Percentiles rank a stretch among this genome's conserved stretches.
These are phyloP conservation scores for Penicillium samsonianum DNA, from an alignment of 495 filamentous ascomycete genomes.

Conservation along the genomic window DNA sequence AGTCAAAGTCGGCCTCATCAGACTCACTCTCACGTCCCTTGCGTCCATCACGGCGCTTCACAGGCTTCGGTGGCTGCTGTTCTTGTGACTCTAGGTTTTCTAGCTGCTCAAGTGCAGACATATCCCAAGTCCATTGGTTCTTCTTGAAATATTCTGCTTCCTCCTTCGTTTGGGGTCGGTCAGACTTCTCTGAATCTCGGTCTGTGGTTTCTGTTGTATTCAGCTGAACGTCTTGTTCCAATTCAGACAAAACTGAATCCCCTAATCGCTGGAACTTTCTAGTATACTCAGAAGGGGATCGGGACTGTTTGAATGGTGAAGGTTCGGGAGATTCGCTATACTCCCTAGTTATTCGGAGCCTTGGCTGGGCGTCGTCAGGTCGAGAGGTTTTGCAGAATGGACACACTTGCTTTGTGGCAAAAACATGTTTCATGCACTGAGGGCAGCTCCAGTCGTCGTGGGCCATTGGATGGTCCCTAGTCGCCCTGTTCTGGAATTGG, in stretches of 20 bases:
- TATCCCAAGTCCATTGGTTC: slow-evolving; percentile 41
- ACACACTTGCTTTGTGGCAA: slow-evolving; percentile 27
- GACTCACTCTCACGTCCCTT: slow-evolving; percentile 25
- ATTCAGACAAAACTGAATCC: slow-evolving; percentile 17
- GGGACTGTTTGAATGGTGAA: neutral
- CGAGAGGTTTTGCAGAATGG: slow-evolving; percentile 34
- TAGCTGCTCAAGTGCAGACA: slow-evolving; percentile 32
- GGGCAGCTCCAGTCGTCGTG: slow-evolving; percentile 39
- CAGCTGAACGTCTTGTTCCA: slow-evolving; percentile 1
- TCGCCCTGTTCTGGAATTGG: neutral
- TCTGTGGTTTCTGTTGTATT: slow-evolving; percentile 2
- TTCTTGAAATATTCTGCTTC: slow-evolving; percentile 14
- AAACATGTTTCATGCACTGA: slow-evolving; percentile 28
- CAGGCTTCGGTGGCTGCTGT: slow-evolving; percentile 16
- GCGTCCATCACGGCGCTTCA: slow-evolving; percentile 31
- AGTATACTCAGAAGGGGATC: slow-evolving; percentile 3
- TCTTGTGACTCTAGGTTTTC: slow-evolving; percentile 21
- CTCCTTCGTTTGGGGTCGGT: slow-evolving; percentile 8
- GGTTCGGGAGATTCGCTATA: neutral
- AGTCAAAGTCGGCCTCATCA: slow-evolving; percentile 43
- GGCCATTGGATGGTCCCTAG: slow-evolving; percentile 11
- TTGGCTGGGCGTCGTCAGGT: slow-evolving; percentile 14
- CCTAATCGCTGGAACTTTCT: slow-evolving; percentile 28
- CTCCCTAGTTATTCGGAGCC: neutral
- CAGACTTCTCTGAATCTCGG: slow-evolving; percentile 1